phyloP scores from a whole-genome alignment of 2,329 filamentous ascomycete genomes.

The Penicillium verrucosum region DNA sequence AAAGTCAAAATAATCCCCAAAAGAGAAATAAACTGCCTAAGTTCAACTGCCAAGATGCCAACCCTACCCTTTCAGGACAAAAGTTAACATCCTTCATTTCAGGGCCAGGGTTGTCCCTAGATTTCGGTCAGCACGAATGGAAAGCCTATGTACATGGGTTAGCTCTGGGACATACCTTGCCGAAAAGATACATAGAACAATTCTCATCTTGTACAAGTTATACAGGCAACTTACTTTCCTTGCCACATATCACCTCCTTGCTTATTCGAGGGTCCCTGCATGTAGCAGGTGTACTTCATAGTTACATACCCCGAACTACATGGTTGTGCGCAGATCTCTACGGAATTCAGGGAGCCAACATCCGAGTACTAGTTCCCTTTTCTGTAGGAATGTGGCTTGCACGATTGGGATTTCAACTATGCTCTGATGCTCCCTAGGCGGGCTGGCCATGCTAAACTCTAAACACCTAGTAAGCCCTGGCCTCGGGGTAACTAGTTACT shows the following conservation, averaged over 20 bases:
- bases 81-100: background rate
- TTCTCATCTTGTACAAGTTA: background rate
- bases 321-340: slow-evolving; percentile 8
- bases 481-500: background rate
- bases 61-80: background rate
- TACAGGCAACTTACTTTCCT: background rate
- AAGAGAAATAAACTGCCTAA: background rate
- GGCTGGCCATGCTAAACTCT: slow-evolving; percentile 4
- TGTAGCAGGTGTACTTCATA: background rate
- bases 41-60: background rate
- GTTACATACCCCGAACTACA: slow-evolving; percentile 3
- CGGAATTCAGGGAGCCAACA: slow-evolving; percentile 7
- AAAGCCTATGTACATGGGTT: slow-evolving; percentile 1
- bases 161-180: slow-evolving; percentile 1
- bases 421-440: slow-evolving; percentile 7
- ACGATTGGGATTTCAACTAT: slow-evolving; percentile 18
- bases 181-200: background rate
- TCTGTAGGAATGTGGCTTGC: slow-evolving; percentile 15
- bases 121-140: background rate
- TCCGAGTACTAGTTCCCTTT: slow-evolving; percentile 1
- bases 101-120: background rate
- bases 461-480: background rate
- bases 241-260: slow-evolving; percentile 3
- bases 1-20: background rate
- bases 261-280: slow-evolving; percentile 7